Evolutionary conservation across 352 stramenopile genomes (phyloP), one percentile per base, ranked within the genome.

Genomic region (Pythium guiyangense): DNA sequence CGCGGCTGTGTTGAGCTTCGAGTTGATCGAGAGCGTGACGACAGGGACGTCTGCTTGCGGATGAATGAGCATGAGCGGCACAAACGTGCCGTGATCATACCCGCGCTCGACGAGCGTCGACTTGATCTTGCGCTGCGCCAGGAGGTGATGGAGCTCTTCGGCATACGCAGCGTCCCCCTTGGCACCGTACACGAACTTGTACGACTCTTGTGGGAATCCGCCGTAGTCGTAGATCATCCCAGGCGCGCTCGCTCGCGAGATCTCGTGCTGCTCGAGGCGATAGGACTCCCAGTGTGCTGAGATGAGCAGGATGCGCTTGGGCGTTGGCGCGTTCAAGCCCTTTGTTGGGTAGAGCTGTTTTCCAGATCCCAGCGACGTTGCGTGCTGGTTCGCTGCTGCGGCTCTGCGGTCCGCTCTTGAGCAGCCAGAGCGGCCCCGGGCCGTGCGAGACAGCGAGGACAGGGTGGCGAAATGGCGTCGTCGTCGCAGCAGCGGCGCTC

Each of bases 61-160:
- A 43, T 80, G 89, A 55, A 96, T 89, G 46, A 96, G 52, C 63
- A 84, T 87, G 47, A 97, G 62, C n/a, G 90, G 91, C 17, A 97
- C 75, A 67, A 97, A 97, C 5, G 88, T 69, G 26, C 84, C 91
- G 71, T 97, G 91, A 71, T 97, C 90, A 51, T 86, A 96, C 2
- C 84, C 88, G 51, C 91, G 76, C 29, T 72, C 59, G 4, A 66
- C 47, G 40, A 94, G 71, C 48, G 66, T 60, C 27, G 65, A 67
- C 31, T 57, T 62, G 45, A 96, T 78, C 48, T 86, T 85, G 34
- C 69, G 69, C n/a, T 63, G 65, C 20, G 60, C 45, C 15, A 97
- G 62, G 4, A 94, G 31, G 1, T 53, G 46, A 22, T 84, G 52
- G 49, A 97, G 85, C 57, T 79, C 52, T 17, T 85, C 58, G 9